Conservation (phyloP, 129 eudicot genomes). For the Logfia minima region DNA sequence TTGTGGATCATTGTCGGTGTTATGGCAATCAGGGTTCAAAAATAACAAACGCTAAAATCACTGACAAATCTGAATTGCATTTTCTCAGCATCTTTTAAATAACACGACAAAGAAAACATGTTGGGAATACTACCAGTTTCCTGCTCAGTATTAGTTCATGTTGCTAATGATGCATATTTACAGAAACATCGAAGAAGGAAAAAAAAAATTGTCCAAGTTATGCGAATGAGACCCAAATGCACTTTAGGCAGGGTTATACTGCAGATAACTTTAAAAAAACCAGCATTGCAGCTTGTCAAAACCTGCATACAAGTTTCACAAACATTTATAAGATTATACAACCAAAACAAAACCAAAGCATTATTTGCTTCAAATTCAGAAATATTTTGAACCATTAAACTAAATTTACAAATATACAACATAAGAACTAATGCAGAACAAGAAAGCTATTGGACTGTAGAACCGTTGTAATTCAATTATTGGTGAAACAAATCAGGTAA, state of each 20-base stretch:
- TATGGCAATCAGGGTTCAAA: not conserved
- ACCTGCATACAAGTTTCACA: slow-evolving; percentile 29
- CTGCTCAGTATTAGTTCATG: slow-evolving; percentile 11
- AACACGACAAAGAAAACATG: slow-evolving; percentile 10
- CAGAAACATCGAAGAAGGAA: not conserved
- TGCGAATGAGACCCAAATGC: not conserved
- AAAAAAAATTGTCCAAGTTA: not conserved
- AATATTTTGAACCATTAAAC: not conserved
- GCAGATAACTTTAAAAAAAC: slow-evolving; percentile 25
- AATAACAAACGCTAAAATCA: not conserved
- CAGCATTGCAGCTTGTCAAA: slow-evolving; percentile 30
- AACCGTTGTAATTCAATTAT: too few relatives aligned
- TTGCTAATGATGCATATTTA: slow-evolving; percentile 31
- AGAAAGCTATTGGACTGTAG: too few relatives aligned
- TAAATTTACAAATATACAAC: not conserved
- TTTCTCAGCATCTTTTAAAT: not conserved
- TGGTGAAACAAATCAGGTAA: not conserved
- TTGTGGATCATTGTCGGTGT: not conserved
- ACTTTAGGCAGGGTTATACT: slow-evolving; percentile 23
- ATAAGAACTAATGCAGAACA: too few relatives aligned
- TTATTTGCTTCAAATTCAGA: not conserved
- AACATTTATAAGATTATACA: not conserved
- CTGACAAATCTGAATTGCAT: not conserved
- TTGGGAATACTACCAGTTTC: not conserved
- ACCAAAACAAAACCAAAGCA: not conserved